Base-by-base conservation (phyloP, 2,329 filamentous ascomycete genomes). In the Colletotrichum falcatum region DNA sequence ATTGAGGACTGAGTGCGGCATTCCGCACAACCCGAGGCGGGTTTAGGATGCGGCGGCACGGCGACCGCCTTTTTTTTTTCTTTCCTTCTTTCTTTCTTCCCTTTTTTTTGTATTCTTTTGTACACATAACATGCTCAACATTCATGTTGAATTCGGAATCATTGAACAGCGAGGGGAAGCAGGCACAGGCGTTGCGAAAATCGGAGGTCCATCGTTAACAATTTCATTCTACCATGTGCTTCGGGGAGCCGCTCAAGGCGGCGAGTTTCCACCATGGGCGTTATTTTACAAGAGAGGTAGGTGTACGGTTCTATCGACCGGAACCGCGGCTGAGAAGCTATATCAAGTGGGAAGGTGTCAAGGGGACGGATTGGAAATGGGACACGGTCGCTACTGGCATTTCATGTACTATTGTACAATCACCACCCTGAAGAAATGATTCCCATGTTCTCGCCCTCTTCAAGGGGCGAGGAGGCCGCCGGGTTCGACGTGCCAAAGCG, bases 1-100 rank as follows among this genome's bases (percentile, higher is more conserved):
- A 79, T 85, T 71, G 77, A 76, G 11, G 84, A 86, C 70, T 83
- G 53, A 65, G 46, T 8, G 14, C 18, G 18, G 35, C 26, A 12
- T 30, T n/a, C 26, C 12, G 26, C 14, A 37, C 28, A 49, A 23
- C 20, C 49, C 16, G 3, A 28, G 49, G 11, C 20, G 20, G 30
- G 26, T 51, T 28, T 33, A 39, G 56, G 37, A 35, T 48, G 5
- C 37, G 42, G 59, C 46, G 46, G 68, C 28, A 26, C n/a, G 37
- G 26, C n/a, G 6, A 28, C 46, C 30, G 54, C 58, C 26, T 39
- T n/a, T n/a, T n/a, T n/a, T n/a, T n/a, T n/a, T n/a, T n/a, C n/a
- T n/a, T n/a, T n/a, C n/a, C n/a, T n/a, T n/a, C n/a, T n/a, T n/a
- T n/a, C n/a, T n/a, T n/a, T n/a, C n/a, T n/a, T n/a, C n/a, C n/a